phyloP scores from a whole-genome alignment of 2,329 filamentous ascomycete species.

The Cladosporium cucumerinum region DNA sequence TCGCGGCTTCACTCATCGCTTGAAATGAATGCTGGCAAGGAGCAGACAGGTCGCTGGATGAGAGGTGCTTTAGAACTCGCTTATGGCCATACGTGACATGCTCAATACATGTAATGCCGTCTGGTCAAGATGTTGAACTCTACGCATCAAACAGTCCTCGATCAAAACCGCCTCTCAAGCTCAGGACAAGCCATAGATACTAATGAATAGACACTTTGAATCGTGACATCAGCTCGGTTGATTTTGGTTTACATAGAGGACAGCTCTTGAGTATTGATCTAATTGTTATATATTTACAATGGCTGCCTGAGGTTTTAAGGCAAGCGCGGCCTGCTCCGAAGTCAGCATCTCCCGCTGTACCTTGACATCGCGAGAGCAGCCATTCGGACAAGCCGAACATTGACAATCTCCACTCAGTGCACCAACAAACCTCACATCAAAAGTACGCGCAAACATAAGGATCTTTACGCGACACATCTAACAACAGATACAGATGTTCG shows the following conservation, averaged over 20 bases:
- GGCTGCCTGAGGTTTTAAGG: background rate
- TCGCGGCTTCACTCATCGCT: constrained; percentile 12
- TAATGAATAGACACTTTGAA: background rate
- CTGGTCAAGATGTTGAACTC: background rate
- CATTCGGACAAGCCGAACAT: constrained; percentile 11
- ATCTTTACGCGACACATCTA: background rate
- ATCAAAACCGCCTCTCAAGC: background rate
- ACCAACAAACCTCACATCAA: constrained; percentile 13
- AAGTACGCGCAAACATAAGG: background rate
- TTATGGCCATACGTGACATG: background rate
- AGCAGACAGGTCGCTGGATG: background rate
- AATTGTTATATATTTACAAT: background rate
- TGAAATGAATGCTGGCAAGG: background rate
- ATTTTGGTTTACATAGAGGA: background rate
- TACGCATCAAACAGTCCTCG: background rate
- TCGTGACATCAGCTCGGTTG: background rate
- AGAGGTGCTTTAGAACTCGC: background rate
- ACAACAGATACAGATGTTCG: constrained; percentile 30
- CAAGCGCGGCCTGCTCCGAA: constrained; percentile 13
- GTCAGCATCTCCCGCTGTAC: background rate
- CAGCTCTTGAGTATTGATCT: background rate
- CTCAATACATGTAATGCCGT: background rate
- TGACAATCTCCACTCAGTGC: constrained; percentile 6
- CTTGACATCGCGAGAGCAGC: constrained; percentile 4
- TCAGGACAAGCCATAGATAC: too few relatives aligned